Conservation (phyloP, 139 green algal species). For the Auxenochlorella protothecoides region DNA sequence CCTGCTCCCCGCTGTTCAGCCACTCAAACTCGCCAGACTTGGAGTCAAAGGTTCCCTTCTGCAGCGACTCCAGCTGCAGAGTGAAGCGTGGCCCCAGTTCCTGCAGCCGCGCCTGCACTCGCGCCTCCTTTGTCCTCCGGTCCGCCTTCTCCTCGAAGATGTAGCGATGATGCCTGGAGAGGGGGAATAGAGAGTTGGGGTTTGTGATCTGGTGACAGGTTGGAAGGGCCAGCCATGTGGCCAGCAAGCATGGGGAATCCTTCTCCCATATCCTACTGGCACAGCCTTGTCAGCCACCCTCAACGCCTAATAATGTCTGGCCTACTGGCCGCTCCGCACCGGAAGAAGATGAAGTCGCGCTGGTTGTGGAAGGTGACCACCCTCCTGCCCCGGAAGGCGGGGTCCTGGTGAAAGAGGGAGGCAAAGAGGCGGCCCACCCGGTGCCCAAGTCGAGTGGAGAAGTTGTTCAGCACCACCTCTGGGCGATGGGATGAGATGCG, state of each 20-base stretch:
- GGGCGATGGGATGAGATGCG: constrained; percentile 65
- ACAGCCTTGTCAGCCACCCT: too few species aligned
- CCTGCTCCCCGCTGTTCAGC: constrained; percentile 73
- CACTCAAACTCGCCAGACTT: constrained; percentile 95
- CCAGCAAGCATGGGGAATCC: too few species aligned
- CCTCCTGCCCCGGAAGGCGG: constrained; percentile 70
- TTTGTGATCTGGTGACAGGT: too few species aligned
- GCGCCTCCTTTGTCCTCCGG: constrained; percentile 5
- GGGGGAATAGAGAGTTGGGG: too few species aligned
- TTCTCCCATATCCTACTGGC: too few species aligned
- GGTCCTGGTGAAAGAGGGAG: constrained; percentile 85
- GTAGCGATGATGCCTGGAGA: constrained; percentile 78
- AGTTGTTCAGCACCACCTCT: constrained; percentile 94
- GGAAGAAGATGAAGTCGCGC: constrained; percentile 97
- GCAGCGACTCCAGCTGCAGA: constrained; percentile 77
- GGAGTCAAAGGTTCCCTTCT: constrained; percentile 92
- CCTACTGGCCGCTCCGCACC: constrained; percentile 17
- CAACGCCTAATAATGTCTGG: too few species aligned
- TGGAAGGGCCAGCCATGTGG: too few species aligned
- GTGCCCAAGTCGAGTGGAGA: constrained; percentile 76
- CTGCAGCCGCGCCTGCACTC: constrained; percentile 52
- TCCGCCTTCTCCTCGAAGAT: constrained; percentile 79
- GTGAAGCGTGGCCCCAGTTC: constrained; percentile 96
- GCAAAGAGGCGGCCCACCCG: constrained; percentile 82
- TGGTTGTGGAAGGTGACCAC: constrained; percentile 99